Evolutionary conservation across 2,329 filamentous ascomycete genomes (phyloP).

Genomic region (Hypoxylon sp.): DNA sequence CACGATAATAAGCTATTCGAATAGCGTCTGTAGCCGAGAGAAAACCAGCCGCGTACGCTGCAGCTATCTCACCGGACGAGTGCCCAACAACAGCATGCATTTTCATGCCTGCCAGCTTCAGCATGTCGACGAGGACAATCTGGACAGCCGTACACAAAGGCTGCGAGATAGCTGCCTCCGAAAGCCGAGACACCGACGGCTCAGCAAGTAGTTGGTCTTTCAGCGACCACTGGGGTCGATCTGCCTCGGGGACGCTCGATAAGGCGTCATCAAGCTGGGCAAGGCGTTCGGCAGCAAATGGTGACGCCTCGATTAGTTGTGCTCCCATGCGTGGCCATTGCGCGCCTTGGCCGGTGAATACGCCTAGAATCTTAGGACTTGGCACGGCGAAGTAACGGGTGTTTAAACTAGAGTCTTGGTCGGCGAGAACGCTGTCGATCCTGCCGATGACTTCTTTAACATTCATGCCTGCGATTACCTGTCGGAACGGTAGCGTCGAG

Average conservation of each 20-base stretch:
- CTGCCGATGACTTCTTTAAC: too few relatives aligned
- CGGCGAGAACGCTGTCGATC: too few relatives aligned
- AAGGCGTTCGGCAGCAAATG: conserved; percentile 11
- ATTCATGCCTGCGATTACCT: too few relatives aligned
- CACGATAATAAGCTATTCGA: conserved; percentile 53
- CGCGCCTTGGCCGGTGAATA: conserved; percentile 49
- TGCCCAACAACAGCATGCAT: conserved; percentile 51
- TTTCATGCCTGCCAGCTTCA: conserved; percentile 43
- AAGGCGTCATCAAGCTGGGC: too few relatives aligned
- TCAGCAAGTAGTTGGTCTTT: too few relatives aligned
- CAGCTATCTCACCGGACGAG: conserved; percentile 49
- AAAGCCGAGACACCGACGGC: too few relatives aligned
- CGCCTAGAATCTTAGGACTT: too few relatives aligned
- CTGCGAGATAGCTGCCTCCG: conserved; percentile 26
- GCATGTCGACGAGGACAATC: conserved; percentile 55
- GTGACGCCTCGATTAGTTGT: conserved; percentile 32
- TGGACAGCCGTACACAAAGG: conserved; percentile 58
- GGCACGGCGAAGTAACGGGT: too few relatives aligned
- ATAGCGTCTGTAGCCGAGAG: conserved; percentile 49
- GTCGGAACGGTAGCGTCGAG: conserved; percentile 30
- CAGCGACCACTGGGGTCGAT: too few relatives aligned
- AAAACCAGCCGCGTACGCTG: conserved; percentile 41
- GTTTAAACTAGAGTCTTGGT: too few relatives aligned
- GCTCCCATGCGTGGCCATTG: conserved; percentile 51
- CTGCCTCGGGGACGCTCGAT: too few relatives aligned